phyloP scores from a whole-genome alignment of 306 rosid species.

The Rosa multiflora region DNA sequence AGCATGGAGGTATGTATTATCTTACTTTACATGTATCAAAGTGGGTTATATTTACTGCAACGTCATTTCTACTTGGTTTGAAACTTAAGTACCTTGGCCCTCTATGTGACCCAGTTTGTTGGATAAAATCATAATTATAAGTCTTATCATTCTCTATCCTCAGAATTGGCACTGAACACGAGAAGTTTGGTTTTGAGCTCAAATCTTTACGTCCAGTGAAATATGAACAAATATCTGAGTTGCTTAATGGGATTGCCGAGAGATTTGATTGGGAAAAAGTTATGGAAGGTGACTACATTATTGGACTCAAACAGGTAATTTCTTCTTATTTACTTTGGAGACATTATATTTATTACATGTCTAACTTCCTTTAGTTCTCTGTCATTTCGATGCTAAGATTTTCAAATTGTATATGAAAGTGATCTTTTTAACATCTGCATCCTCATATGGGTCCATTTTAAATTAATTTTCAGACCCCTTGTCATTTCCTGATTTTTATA shows the following conservation, averaged over 20 bases:
- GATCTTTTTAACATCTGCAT: slow-evolving; percentile 6
- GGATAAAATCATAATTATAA: neutral
- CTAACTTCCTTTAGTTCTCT: neutral
- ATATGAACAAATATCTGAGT: slow-evolving; percentile 82
- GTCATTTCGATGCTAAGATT: neutral
- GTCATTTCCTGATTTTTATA: neutral
- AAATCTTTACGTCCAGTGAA: slow-evolving; percentile 74
- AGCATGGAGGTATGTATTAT: slow-evolving; percentile 63
- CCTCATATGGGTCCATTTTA: neutral
- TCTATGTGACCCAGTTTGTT: neutral
- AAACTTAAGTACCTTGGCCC: neutral
- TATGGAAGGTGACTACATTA: slow-evolving; percentile 85
- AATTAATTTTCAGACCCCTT: neutral
- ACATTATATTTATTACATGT: neutral
- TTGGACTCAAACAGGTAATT: slow-evolving; percentile 91
- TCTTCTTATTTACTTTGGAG: neutral
- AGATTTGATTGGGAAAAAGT: slow-evolving; percentile 96
- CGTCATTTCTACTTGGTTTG: neutral
- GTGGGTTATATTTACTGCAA: neutral
- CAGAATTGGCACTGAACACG: slow-evolving; percentile 99
- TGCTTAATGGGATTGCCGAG: slow-evolving; percentile 82
- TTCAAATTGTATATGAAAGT: slow-evolving; percentile 2
- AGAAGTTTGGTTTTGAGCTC: slow-evolving; percentile 93
- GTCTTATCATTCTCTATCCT: neutral
- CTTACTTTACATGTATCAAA: neutral